phyloP scores from a whole-genome alignment of 1,284 basidiomycete species.

The Heterobasidion irregulare region DNA sequence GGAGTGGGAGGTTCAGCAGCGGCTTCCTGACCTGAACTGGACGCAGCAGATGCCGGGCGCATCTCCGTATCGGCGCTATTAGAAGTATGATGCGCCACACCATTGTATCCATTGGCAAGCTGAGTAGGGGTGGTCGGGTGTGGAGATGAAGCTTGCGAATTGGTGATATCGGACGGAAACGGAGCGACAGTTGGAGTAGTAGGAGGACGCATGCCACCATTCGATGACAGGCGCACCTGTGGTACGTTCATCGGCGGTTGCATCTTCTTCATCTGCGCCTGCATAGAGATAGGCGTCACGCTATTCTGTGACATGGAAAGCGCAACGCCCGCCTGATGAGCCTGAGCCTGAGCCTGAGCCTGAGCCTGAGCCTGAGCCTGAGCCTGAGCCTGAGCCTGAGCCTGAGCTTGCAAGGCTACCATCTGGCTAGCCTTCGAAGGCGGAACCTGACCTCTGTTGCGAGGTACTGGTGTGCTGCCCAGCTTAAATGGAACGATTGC shows the following conservation, averaged over 20 bases:
- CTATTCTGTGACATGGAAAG: conserved; percentile 18
- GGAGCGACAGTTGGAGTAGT: conserved; percentile 18
- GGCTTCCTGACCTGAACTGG: conserved; percentile 6
- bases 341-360: background rate
- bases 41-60: conserved; percentile 12
- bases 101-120: conserved; percentile 12
- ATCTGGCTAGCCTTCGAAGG: conserved; percentile 7
- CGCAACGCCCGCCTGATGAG: conserved; percentile 1
- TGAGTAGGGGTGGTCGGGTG: conserved; percentile 24
- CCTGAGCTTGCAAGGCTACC: conserved; percentile 4
- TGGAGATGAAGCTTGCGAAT: conserved; percentile 17
- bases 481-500: conserved; percentile 26
- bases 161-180: conserved; percentile 8
- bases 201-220: conserved; percentile 43
- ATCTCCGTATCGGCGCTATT: conserved; percentile 14
- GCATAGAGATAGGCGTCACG: conserved; percentile 40
- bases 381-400: conserved; percentile 4
- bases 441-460: background rate
- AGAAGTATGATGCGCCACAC: conserved; percentile 10
- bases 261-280: conserved; percentile 46
- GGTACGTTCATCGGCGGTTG: conserved; percentile 38
- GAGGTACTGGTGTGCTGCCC: conserved; percentile 17
- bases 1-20: conserved; percentile 9
- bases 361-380: background rate
- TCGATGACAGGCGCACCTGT: conserved; percentile 50